Conservation (phyloP, 2,329 filamentous ascomycete genomes). For the Curvularia eragrostidis region DNA sequence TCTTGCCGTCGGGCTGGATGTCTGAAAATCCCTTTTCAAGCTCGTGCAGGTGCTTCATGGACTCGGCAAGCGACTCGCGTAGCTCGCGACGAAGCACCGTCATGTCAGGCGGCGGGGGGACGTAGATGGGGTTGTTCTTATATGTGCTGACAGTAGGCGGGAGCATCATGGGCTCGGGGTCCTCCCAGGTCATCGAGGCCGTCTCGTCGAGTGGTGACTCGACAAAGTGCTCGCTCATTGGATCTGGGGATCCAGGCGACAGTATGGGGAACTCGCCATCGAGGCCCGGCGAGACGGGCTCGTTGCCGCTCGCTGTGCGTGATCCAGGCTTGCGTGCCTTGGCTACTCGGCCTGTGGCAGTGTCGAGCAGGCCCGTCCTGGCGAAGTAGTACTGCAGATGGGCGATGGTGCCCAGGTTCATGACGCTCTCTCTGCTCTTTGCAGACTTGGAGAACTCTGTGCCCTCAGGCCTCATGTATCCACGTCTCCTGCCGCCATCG, state of each 20-base stretch:
- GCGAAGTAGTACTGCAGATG: constrained; percentile 99
- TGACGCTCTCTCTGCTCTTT: constrained; percentile 87
- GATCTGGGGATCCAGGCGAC: constrained; percentile 34
- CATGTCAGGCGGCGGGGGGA: constrained; percentile 84
- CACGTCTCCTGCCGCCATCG: constrained; percentile 67
- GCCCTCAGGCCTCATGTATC: constrained; percentile 86
- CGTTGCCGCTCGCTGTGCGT: constrained; percentile 42
- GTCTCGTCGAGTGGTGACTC: constrained; percentile 64
- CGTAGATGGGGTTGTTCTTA: constrained; percentile 79
- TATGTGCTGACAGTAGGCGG: constrained; percentile 98
- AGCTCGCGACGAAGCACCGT: constrained; percentile 76
- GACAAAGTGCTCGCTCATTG: constrained; percentile 50
- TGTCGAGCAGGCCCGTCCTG: constrained; percentile 88
- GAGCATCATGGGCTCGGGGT: constrained; percentile 78
- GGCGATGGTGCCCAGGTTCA: constrained; percentile 94
- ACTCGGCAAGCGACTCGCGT: constrained; percentile 71
- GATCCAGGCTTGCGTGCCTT: constrained; percentile 65
- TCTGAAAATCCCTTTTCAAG: constrained; percentile 51
- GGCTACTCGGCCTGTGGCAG: constrained; percentile 85
- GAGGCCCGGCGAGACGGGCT: constrained; percentile 34
- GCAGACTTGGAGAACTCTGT: constrained; percentile 92
- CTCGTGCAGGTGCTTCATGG: constrained; percentile 70
- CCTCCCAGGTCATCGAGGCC: constrained; percentile 59
- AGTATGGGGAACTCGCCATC: constrained; percentile 38
- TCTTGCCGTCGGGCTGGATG: constrained; percentile 13